phyloP scores from a whole-genome alignment of 83 land plant genomes.

The Thuja plicata region DNA sequence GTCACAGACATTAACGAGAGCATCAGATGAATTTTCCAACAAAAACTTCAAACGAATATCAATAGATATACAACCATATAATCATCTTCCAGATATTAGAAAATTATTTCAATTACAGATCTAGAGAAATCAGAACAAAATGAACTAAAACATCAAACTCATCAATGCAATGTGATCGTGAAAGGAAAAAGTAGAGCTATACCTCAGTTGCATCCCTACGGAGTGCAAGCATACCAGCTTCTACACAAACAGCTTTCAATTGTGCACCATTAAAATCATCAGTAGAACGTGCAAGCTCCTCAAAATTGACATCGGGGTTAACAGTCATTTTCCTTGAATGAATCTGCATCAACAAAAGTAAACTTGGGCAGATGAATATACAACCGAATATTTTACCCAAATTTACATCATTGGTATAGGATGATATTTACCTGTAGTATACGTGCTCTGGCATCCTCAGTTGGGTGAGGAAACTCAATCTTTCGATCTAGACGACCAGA shows the following conservation, averaged over 20 bases:
- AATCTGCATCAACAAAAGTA: slow-evolving; percentile 52
- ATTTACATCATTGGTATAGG: not conserved
- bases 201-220: slow-evolving; percentile 99
- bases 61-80: not conserved
- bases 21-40: not conserved
- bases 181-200: slow-evolving; percentile 13
- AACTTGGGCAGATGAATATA: slow-evolving; percentile 2
- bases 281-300: slow-evolving; percentile 97
- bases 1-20: not conserved
- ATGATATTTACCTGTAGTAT: slow-evolving; percentile 75
- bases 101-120: not conserved
- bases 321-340: slow-evolving; percentile 99
- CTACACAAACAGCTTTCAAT: slow-evolving; percentile 98
- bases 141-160: not conserved
- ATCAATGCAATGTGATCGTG: not conserved
- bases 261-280: slow-evolving; percentile 99
- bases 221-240: slow-evolving; percentile 98
- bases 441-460: slow-evolving; percentile 94
- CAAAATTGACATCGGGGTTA: slow-evolving; percentile 94
- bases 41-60: not conserved
- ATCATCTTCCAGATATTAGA: not conserved
- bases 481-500: slow-evolving; percentile 96
- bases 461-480: slow-evolving; percentile 95
- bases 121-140: not conserved
- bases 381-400: not conserved